These are phyloP conservation scores for Rosa persica DNA, from an alignment of 306 rosid species.

Conservation along the genomic window DNA sequence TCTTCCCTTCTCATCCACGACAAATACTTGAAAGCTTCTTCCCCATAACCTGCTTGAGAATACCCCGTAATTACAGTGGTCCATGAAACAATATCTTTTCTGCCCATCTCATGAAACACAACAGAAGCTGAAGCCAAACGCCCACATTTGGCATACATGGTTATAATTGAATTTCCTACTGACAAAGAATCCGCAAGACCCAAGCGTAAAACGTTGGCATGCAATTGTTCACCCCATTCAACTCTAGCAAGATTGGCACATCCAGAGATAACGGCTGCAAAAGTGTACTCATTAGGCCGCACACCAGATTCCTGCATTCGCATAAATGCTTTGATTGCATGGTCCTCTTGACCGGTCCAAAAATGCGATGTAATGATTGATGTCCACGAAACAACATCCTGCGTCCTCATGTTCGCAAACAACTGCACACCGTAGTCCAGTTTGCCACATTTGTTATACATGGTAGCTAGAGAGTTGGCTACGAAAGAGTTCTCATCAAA, in stretches of 20 bases:
- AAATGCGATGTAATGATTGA: constrained; percentile 48
- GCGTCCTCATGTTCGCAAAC: constrained; percentile 54
- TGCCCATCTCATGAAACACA: constrained; percentile 49
- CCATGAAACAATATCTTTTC: constrained; percentile 79
- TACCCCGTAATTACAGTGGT: constrained; percentile 74
- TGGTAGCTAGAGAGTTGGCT: constrained; percentile 58
- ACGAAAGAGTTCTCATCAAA: constrained; percentile 62
- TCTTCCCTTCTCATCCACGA: constrained; percentile 77
- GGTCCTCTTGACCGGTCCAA: constrained; percentile 56
- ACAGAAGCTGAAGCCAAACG: constrained; percentile 51
- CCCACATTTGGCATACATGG: constrained; percentile 72
- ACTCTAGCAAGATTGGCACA: constrained; percentile 56
- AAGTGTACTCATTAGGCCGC: constrained; percentile 70
- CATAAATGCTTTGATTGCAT: constrained; percentile 54
- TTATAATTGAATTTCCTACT: constrained; percentile 65
- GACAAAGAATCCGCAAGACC: constrained; percentile 59
- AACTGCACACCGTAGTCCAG: constrained; percentile 53
- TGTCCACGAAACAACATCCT: constrained; percentile 86
- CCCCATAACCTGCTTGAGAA: constrained; percentile 72
- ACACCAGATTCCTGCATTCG: constrained; percentile 59
- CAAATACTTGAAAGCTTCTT: constrained; percentile 64
- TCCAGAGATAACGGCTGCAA: constrained; percentile 62
- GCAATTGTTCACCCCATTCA: constrained; percentile 69
- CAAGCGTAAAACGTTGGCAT: constrained; percentile 47
- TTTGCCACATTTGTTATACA: constrained; percentile 80